Evolutionary conservation across 306 rosid genomes (phyloP).

Genomic region (Corylus avellana): DNA sequence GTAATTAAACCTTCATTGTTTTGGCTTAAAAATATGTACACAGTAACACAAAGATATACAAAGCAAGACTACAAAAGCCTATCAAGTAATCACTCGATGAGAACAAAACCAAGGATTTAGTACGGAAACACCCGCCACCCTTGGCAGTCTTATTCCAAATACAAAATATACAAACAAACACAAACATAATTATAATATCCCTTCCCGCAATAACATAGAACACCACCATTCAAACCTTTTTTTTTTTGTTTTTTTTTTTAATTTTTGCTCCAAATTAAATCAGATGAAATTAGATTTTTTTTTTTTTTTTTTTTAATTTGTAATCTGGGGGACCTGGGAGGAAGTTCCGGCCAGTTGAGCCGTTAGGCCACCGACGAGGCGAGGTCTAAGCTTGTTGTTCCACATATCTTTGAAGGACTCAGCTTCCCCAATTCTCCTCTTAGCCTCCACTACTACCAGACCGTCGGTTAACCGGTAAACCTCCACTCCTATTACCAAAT

Average conservation of each 20-base stretch:
- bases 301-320: no score
- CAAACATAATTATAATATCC: background rate
- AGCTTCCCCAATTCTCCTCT: slow-evolving; percentile 38
- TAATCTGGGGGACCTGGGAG: slow-evolving; percentile 16
- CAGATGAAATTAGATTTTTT: no score
- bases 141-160: background rate
- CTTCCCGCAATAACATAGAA: no score
- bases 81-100: no score
- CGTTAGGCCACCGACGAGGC: slow-evolving; percentile 25
- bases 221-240: background rate
- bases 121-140: background rate
- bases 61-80: background rate
- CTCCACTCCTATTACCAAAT: slow-evolving; percentile 32
- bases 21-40: background rate
- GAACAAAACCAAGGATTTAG: background rate
- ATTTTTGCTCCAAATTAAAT: no score
- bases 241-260: no score
- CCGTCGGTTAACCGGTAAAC: slow-evolving; percentile 48
- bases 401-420: slow-evolving; percentile 34
- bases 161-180: background rate
- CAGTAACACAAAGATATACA: background rate
- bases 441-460: slow-evolving; percentile 62
- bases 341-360: slow-evolving; percentile 2
- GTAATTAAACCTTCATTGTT: background rate
- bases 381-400: slow-evolving; percentile 47